These are phyloP conservation scores for Zalerion maritima DNA, from an alignment of 495 filamentous ascomycete species.

Conservation along the genomic window DNA sequence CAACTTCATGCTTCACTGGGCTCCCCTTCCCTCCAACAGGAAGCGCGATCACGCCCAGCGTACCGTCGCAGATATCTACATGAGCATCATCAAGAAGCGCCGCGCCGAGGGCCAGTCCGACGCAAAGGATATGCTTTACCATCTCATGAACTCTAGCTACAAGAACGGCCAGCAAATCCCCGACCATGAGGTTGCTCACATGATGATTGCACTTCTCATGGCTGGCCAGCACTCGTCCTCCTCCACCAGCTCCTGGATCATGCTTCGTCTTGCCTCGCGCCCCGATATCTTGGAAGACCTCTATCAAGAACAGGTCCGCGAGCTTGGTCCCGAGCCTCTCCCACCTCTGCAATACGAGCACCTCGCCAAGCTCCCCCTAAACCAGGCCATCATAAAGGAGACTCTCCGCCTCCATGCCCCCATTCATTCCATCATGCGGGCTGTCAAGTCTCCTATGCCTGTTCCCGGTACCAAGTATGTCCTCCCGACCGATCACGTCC, in stretches of 20 bases:
- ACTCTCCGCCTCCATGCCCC: constrained; percentile 68
- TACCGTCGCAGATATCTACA: constrained; percentile 63
- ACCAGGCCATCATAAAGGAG: constrained; percentile 61
- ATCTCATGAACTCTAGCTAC: constrained; percentile 67
- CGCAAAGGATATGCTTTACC: constrained; percentile 65
- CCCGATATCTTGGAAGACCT: constrained; percentile 62
- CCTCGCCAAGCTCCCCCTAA: constrained; percentile 53
- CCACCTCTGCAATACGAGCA: constrained; percentile 50
- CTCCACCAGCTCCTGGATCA: constrained; percentile 66
- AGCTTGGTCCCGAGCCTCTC: constrained; percentile 47
- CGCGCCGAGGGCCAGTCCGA: constrained; percentile 32
- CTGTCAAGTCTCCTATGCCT: constrained; percentile 65
- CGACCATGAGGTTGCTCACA: constrained; percentile 72
- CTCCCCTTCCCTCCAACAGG: constrained; percentile 72
- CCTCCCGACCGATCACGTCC: constrained; percentile 57
- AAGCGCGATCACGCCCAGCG: constrained; percentile 61
- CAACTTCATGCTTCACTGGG: constrained; percentile 80
- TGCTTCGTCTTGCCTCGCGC: constrained; percentile 59
- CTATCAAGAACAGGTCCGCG: constrained; percentile 54
- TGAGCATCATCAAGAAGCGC: constrained; percentile 57
- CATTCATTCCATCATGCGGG: constrained; percentile 75
- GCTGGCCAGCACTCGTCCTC: constrained; percentile 81
- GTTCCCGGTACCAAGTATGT: constrained; percentile 66
- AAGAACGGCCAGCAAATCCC: constrained; percentile 56
- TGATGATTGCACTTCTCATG: constrained; percentile 88